A percentile compares a stretch with the other conserved stretches of the same genome.
Conservation (phyloP, 2,329 filamentous ascomycete species). For the Catunica adiposa region DNA sequence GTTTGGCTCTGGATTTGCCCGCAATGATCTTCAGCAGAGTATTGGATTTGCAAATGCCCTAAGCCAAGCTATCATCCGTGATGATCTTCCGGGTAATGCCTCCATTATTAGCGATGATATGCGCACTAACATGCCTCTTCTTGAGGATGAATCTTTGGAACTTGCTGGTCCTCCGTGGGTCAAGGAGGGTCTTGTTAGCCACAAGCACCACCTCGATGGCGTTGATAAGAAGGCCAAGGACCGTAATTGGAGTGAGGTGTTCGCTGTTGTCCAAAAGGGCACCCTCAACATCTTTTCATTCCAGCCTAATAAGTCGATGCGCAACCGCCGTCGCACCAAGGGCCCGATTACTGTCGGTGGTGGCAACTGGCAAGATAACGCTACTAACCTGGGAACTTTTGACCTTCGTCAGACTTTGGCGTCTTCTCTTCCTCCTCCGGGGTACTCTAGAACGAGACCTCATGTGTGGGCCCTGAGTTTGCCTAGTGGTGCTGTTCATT, state of each 20-base stretch:
- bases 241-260: conserved; percentile 85
- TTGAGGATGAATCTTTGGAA: conserved; percentile 86
- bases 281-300: conserved; percentile 92
- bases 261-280: conserved; percentile 90
- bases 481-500: conserved; percentile 81
- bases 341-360: conserved; percentile 62
- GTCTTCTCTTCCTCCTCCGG: conserved; percentile 72
- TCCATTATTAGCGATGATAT: conserved; percentile 45
- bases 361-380: conserved; percentile 96
- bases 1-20: conserved; percentile 57
- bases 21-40: conserved; percentile 79
- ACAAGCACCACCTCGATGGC: conserved; percentile 89
- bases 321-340: conserved; percentile 43
- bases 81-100: conserved; percentile 40
- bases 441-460: conserved; percentile 77
- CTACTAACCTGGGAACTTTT: conserved; percentile 75
- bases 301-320: conserved; percentile 58
- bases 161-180: conserved; percentile 92
- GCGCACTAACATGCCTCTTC: conserved; percentile 42
- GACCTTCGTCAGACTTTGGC: conserved; percentile 82
- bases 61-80: conserved; percentile 88
- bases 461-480: conserved; percentile 90
- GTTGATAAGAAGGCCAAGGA: conserved; percentile 87
- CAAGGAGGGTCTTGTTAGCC: conserved; percentile 88
- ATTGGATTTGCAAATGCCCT: conserved; percentile 96